Evolutionary conservation across 2,329 filamentous ascomycete species (phyloP), one percentile per base, ranked within the genome.

Genomic region (Chaetomiaceae sp.): DNA sequence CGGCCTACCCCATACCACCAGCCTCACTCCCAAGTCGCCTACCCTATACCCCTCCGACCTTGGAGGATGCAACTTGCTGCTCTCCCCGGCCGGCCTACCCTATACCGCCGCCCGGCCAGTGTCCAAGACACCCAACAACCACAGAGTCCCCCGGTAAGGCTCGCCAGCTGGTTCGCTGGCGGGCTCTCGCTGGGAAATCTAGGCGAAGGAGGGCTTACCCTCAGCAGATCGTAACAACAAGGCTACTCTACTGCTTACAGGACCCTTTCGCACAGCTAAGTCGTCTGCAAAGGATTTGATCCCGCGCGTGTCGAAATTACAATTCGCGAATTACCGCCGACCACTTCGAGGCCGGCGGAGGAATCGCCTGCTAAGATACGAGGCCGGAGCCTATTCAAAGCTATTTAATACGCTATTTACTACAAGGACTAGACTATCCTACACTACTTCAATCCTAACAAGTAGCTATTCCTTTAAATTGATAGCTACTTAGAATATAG

Each of bases 241-340:
- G 66, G 63, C 66, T 69, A 71, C 68, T 73, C 69, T 68, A 72
- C 65, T 68, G 63, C 68, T 68, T 73, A 73, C 66, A 73, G 61
- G 64, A 72, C 70, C 66, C 59, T 64, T 63, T 68, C 61, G 59
- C 55, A 65, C 63, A 68, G 64, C 65, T 66, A 69, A 69, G n/a
- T n/a, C n/a, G n/a, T 72, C 65, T 72, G 65, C 66, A 73, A 72
- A 70, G 66, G 65, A 70, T 71, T 69, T 67, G 67, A 72, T 53
- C 71, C 70, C 20, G 37, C 38, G 29, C 29, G 47, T 50, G 38
- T n/a, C 29, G 47, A 50, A 50, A 50, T 44, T 50, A 37, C 39
- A 51, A 51, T 51, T 37, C 47, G 47, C 29, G 47, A 51, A 43
- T 51, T 51, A 51, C 47, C 37, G 36, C 47, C 47, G 47, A n/a